Evolutionary conservation across 1,284 basidiomycete genomes (phyloP).

Genomic region (Heterobasidion parviporum): DNA sequence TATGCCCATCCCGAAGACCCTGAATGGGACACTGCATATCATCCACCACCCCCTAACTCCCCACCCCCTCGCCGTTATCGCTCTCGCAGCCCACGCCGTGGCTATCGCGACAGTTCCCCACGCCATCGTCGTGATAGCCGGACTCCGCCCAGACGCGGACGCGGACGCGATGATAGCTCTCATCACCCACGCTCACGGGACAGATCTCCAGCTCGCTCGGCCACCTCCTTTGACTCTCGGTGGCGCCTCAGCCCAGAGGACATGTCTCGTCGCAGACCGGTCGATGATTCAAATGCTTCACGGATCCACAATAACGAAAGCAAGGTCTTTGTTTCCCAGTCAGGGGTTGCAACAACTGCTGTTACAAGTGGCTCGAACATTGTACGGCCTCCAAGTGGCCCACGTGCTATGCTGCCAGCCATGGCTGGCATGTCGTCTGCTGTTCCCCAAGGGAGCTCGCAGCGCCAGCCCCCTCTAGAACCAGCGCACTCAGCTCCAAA

Average conservation of each 20-base stretch:
- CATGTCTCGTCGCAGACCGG: not conserved
- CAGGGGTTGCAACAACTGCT: not conserved
- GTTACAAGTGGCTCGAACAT: not conserved
- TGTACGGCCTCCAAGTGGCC: not conserved
- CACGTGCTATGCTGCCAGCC: not conserved
- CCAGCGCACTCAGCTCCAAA: not conserved
- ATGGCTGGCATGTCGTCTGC: no score
- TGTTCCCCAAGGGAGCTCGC: not conserved
- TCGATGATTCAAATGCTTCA: not conserved
- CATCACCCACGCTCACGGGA: not conserved
- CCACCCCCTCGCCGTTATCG: not conserved
- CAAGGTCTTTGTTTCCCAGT: not conserved
- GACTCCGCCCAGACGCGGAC: no score
- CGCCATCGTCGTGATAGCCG: not conserved
- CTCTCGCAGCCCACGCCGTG: slow-evolving; percentile 5
- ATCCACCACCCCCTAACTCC: not conserved
- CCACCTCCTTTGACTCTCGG: not conserved
- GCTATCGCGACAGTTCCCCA: not conserved
- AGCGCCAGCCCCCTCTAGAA: not conserved
- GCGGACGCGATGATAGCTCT: no score
- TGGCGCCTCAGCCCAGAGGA: not conserved
- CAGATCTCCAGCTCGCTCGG: not conserved
- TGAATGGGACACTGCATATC: slow-evolving; percentile 12
- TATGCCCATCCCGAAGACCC: slow-evolving; percentile 23
- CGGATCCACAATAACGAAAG: not conserved